Base-by-base conservation (phyloP, 2,329 filamentous ascomycete species). In the Neopestalotiopsis sp. region DNA sequence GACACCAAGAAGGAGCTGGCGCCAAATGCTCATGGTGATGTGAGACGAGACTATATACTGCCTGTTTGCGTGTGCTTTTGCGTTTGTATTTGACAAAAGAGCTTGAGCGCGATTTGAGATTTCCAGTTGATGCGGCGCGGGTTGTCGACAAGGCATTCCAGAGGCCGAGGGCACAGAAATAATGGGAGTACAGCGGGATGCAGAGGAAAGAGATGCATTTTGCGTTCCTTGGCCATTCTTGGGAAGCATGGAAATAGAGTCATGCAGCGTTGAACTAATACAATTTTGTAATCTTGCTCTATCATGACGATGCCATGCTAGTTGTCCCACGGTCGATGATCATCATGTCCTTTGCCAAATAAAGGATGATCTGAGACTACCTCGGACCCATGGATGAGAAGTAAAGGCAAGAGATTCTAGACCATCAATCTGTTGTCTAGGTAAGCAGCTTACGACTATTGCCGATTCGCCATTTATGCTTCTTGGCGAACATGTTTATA, bases 1-100 rank as follows among this genome's bases (percentile, higher is more conserved):
- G 45, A 40, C 28, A 38, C n/a, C 30, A 62, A 40, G 30, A 38
- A 7, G 32, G 59, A 40, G 30, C 32, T 12, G n/a, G 59, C n/a
- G 13, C 59, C 34, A 34, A 10, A 40, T 38, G 59, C 59, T 62
- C 28, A 34, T 40, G 59, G n/a, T 30, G 59, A 62, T 40, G 30
- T 34, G n/a, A 34, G 59, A 62, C 32, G 59, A 62, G 30, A 20
- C 32, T 40, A 62, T 62, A 62, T 62, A 62, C 20, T 61, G 59
- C 32, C 34, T 62, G 30, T 40, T 62, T 62, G 34, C 59, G 34
- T 62, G 30, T 62, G 30, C 34, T 34, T 40, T 14, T 62, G 32
- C 59, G 30, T 34, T 62, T 62, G 28, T 62, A 62, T 34, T 62
- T 62, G 59, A 20, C 59, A 62, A 34, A 20, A 62, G 57, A 52